Percentiles rank a stretch among this genome's conserved stretches.
These are phyloP conservation scores for Moesziomyces globuligerus DNA, from an alignment of 1,284 basidiomycete species.

Conservation along the genomic window DNA sequence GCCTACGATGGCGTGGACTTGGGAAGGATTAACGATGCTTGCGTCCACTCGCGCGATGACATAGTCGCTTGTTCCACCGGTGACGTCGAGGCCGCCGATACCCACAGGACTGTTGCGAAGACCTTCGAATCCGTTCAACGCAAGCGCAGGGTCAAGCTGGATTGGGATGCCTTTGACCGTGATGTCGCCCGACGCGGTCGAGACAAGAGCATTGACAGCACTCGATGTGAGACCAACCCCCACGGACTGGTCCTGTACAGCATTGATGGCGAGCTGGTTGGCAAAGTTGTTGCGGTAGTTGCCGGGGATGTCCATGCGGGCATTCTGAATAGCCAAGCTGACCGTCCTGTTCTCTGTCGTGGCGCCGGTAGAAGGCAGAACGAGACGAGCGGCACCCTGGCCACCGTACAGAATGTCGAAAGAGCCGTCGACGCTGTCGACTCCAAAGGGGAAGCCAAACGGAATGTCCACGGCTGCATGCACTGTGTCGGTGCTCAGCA, in stretches of 20 bases:
- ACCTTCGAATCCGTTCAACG: conserved; percentile 74
- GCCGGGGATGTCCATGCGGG: conserved; percentile 74
- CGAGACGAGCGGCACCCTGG: conserved; percentile 74
- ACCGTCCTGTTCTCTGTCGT: conserved; percentile 75
- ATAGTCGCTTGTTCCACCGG: conserved; percentile 75
- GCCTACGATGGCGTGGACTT: conserved; percentile 76
- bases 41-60: conserved; percentile 75
- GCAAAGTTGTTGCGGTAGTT: conserved; percentile 70
- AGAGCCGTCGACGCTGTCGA: conserved; percentile 74
- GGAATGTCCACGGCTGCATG: conserved; percentile 76
- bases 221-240: conserved; percentile 74
- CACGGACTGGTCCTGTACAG: conserved; percentile 72
- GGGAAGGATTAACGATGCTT: conserved; percentile 70
- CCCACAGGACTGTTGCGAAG: conserved; percentile 73
- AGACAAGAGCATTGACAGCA: conserved; percentile 72
- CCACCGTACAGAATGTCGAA: conserved; percentile 74
- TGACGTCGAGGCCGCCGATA: conserved; percentile 76
- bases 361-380: conserved; percentile 73
- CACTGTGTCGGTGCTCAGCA: conserved; percentile 74
- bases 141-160: conserved; percentile 73
- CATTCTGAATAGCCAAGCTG: conserved; percentile 75
- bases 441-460: conserved; percentile 77
- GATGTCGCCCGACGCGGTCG: conserved; percentile 77
- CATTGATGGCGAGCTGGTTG: conserved; percentile 76
- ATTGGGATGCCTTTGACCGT: conserved; percentile 73